Evolutionary conservation across 306 rosid genomes (phyloP), one percentile per base, ranked within the genome.

Genomic region (Castanea sativa): DNA sequence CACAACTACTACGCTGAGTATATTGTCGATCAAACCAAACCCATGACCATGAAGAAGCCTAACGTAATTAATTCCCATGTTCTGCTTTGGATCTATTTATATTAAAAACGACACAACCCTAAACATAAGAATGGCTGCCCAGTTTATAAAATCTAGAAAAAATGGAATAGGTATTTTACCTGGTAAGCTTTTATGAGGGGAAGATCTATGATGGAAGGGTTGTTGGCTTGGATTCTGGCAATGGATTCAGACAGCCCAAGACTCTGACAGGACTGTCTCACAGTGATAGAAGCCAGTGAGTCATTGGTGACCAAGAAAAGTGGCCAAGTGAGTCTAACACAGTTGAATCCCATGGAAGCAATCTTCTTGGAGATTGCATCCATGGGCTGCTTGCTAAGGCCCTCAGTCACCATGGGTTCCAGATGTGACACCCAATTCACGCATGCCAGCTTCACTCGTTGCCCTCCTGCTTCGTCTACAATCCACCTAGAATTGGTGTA

Each of bases 261-360:
- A 7, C 73, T 86, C 77, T 84, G 86, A 69, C 92, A 90, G 2
- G 99, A 94, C 73, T 84, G 74, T 29, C 99, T 78, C 14, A 94
- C 99, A 0, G 97, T 84, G 78, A 89, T 83, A 49, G 92, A 80
- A 13, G 89, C 87, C 9, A 94, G 85, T 5, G 97, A 83, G 3
- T 89, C 89, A 55, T 92, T 87, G 33, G 95, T 91, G 32, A 79
- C 60, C 30, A 94, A 65, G 38, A 77, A 74, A 19, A 85, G 79
- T 0, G 99, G 99, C 97, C 97, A 94, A 67, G 99, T 92, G 51
- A 94, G 92, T 67, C 99, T 87, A 4, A 92, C 97, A 79, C 99
- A 94, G 85, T 94, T 94, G 79, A 94, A 92, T 27, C 99, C 99
- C 85, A 92, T 80, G 9, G 88, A 76, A 29, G 70, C 56, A 15